phyloP scores from a whole-genome alignment of 179 eudicot species.

The Silene noctiflora region DNA sequence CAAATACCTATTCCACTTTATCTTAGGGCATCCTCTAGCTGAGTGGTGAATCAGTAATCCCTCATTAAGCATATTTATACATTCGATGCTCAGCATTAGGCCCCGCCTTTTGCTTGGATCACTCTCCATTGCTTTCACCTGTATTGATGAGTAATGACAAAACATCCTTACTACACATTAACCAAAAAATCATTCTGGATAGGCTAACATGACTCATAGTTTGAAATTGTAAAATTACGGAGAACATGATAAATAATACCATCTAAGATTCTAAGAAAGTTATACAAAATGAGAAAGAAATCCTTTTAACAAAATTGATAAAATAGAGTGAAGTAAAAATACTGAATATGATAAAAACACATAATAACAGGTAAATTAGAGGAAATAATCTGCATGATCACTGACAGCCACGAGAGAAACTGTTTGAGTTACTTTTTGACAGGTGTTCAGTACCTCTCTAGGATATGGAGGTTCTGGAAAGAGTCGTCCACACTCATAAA shows the following conservation, averaged over 20 bases:
- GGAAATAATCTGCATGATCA: not conserved
- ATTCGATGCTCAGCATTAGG: constrained; percentile 66
- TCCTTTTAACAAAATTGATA: not conserved
- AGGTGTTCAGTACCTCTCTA: constrained; percentile 85
- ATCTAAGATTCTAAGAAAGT: no score
- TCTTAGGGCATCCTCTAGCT: constrained; percentile 74
- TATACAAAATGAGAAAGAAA: not conserved
- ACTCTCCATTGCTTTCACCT: constrained; percentile 71
- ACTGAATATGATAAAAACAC: not conserved
- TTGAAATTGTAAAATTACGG: not conserved
- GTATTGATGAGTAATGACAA: constrained; percentile 20
- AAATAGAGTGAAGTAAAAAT: not conserved
- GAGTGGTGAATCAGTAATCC: constrained; percentile 72
- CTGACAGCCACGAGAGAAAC: not conserved
- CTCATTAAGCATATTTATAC: constrained; percentile 78
- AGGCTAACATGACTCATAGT: not conserved
- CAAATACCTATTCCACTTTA: constrained; percentile 77
- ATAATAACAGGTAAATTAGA: no score
- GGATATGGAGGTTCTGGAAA: constrained; percentile 97
- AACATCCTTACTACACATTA: not conserved
- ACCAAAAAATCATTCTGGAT: not conserved
- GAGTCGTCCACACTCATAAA: constrained; percentile 84
- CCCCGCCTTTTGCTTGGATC: constrained; percentile 61
- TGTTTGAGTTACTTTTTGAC: not conserved
- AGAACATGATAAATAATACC: not conserved